A percentile compares a stretch with the other conserved stretches of the same genome.
phyloP scores from a whole-genome alignment of 164 flowering plant species.

The Vitis labrusca region DNA sequence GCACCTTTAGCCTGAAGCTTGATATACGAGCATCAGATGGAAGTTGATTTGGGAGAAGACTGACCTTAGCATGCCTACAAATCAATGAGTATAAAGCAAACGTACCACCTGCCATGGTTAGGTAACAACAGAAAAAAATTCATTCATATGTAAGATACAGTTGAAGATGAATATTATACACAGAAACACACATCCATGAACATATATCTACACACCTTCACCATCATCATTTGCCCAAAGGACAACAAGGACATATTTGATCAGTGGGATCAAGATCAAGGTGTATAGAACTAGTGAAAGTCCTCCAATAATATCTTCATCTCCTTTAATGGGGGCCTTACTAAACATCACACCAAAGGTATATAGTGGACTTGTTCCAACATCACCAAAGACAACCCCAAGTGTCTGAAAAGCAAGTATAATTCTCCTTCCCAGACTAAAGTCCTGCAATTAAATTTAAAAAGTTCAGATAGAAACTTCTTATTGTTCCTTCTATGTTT shows the following conservation, averaged over 20 bases:
- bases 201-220: conserved; percentile 64
- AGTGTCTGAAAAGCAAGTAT: conserved; percentile 83
- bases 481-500: too few relatives aligned
- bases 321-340: conserved; percentile 74
- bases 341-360: conserved; percentile 94
- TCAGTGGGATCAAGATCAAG: conserved; percentile 80
- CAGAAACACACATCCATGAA: not conserved
- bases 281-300: conserved; percentile 88
- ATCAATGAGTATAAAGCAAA: conserved; percentile 96
- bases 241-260: conserved; percentile 89
- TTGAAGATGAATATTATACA: not conserved
- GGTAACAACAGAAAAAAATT: not conserved
- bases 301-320: conserved; percentile 93
- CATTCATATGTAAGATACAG: not conserved
- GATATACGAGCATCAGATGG: conserved; percentile 99
- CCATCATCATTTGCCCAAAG: conserved; percentile 99
- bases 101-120: conserved; percentile 82
- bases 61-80: conserved; percentile 96
- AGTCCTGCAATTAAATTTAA: conserved; percentile 59
- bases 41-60: conserved; percentile 97
- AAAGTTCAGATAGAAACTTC: conserved; percentile 12
- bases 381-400: conserved; percentile 98
- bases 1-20: conserved; percentile 96
- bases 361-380: conserved; percentile 97
- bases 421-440: conserved; percentile 61